Evolutionary conservation across 2,329 filamentous ascomycete species (phyloP).

Genomic region (Alternaria gansuensis): DNA sequence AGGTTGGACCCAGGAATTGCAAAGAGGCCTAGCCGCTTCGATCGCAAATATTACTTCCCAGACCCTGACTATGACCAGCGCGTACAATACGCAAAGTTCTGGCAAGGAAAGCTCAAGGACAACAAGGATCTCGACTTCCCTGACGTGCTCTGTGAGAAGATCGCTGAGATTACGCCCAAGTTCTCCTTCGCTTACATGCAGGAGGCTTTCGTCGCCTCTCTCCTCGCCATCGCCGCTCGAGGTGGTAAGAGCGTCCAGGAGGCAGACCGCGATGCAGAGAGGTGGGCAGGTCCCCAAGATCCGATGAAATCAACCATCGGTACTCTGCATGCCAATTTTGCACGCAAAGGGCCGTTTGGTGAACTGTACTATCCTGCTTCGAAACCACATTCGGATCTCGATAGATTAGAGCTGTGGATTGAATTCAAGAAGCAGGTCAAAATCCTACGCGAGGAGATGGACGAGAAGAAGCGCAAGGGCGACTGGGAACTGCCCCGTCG

Average conservation of each 20-base stretch:
- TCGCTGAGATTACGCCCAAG: conserved; percentile 55
- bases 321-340: conserved; percentile 20
- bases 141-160: conserved; percentile 51
- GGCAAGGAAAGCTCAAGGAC: conserved; percentile 54
- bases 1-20: conserved; percentile 70
- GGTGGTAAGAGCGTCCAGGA: conserved; percentile 26
- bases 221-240: conserved; percentile 50
- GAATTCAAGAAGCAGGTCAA: conserved; percentile 56
- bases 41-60: conserved; percentile 59
- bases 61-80: conserved; percentile 53
- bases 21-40: conserved; percentile 59
- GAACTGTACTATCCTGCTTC: not conserved
- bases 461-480: conserved; percentile 27
- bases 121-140: conserved; percentile 54
- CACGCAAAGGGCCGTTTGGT: conserved; percentile 3
- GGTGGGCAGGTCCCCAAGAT: conserved; percentile 43
- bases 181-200: conserved; percentile 60
- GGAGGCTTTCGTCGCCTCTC: conserved; percentile 55
- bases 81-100: conserved; percentile 56
- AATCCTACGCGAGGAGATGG: conserved; percentile 55
- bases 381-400: conserved; percentile 36
- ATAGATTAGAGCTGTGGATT: conserved; percentile 53
- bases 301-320: conserved; percentile 27
- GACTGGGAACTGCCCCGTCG: conserved; percentile 12
- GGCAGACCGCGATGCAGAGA: conserved; percentile 21